Evolutionary conservation across 306 rosid species (phyloP).

Genomic region (Arachis stenosperma): DNA sequence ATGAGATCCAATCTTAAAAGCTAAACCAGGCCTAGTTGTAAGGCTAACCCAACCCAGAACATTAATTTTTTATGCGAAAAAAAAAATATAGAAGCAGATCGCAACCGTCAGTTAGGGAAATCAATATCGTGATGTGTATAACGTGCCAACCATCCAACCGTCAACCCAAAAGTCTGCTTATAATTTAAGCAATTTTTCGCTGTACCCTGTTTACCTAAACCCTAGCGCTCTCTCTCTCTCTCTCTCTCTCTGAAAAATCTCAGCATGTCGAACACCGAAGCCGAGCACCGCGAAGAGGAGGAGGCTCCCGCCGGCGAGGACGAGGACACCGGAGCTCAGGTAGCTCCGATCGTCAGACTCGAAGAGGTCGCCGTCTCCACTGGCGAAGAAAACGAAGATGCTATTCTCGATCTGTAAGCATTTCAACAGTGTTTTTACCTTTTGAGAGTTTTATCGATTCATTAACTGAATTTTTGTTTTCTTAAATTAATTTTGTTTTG

Average conservation of each 20-base stretch:
- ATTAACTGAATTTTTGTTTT: not conserved
- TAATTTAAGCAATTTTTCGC: not conserved
- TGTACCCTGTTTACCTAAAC: slow-evolving; percentile 4
- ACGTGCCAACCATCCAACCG: slow-evolving; percentile 12
- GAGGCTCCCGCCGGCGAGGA: slow-evolving; percentile 80
- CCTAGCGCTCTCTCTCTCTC: slow-evolving; percentile 30
- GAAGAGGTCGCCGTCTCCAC: slow-evolving; percentile 77
- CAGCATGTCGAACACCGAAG: slow-evolving; percentile 63
- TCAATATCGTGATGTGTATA: too few relatives aligned
- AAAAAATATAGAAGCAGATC: not conserved
- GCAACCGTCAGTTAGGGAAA: not conserved
- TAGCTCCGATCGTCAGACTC: slow-evolving; percentile 86
- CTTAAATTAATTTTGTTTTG: not conserved
- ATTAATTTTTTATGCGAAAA: not conserved
- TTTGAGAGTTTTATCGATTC: not conserved
- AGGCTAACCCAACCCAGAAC: too few relatives aligned
- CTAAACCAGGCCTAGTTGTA: too few relatives aligned
- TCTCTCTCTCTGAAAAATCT: not conserved
- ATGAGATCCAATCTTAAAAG: too few relatives aligned
- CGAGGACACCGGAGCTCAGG: slow-evolving; percentile 94
- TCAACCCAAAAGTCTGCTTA: not conserved
- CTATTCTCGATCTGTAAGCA: slow-evolving; percentile 77
- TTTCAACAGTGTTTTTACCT: not conserved
- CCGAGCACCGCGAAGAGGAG: slow-evolving; percentile 75
- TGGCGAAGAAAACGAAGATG: slow-evolving; percentile 82